A percentile compares a stretch with the other conserved stretches of the same genome.
These are phyloP conservation scores for Monosporascus sp. DNA, from an alignment of 2,329 filamentous ascomycete species.

Conservation along the genomic window DNA sequence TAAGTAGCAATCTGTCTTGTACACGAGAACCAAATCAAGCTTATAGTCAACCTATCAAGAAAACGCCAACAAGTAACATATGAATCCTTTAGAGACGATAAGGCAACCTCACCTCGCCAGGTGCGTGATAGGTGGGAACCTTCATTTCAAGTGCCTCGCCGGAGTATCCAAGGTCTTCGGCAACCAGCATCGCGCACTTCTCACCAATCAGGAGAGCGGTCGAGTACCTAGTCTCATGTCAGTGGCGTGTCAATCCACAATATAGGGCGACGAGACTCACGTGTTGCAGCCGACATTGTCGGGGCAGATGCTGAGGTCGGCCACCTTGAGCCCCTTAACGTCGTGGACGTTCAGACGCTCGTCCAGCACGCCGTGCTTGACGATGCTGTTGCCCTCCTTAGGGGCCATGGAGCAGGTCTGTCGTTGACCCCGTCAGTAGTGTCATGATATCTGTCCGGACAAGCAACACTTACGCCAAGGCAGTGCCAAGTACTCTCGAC, in stretches of 20 bases:
- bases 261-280: conserved; percentile 33
- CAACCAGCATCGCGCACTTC: conserved; percentile 65
- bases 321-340: conserved; percentile 71
- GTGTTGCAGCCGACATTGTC: conserved; percentile 72
- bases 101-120: conserved; percentile 38
- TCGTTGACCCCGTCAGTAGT: not conserved
- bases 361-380: conserved; percentile 74
- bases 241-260: not conserved
- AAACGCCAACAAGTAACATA: too few relatives aligned
- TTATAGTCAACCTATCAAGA: too few relatives aligned
- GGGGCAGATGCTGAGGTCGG: conserved; percentile 70
- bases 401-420: conserved; percentile 74
- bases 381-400: conserved; percentile 69
- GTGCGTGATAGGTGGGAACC: conserved; percentile 59
- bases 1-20: too few relatives aligned
- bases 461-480: conserved; percentile 38
- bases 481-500: conserved; percentile 73
- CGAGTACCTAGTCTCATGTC: conserved; percentile 42
- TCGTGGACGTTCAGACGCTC: conserved; percentile 74
- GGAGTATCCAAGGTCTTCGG: conserved; percentile 69
- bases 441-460: not conserved
- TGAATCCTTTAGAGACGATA: conserved; percentile 32
- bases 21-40: too few relatives aligned
- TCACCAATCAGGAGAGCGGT: conserved; percentile 72
- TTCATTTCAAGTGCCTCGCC: conserved; percentile 73